Base-by-base conservation (phyloP, 306 rosid species). In the Styphnolobium japonicum region DNA sequence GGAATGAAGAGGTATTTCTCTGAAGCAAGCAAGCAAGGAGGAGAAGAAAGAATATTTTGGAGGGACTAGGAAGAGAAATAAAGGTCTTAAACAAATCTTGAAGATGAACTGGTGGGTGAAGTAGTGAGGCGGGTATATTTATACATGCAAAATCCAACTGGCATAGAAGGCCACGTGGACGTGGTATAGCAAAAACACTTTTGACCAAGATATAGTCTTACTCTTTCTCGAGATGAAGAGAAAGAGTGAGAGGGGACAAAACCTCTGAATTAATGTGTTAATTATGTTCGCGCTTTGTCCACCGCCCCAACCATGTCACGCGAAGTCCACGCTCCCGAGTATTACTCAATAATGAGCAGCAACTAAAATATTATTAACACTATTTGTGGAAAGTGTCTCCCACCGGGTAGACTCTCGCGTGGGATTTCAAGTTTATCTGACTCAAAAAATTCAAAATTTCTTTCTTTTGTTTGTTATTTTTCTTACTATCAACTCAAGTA, bases 271-370 rank as follows among this genome's bases (percentile, higher is more conserved):
- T 52, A 46, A 58, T 72, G 75, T 34, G 64, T 72, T 78, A 79
- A 80, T 73, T 68, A 74, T 11, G 39, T 64, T 85, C 86, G 81
- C 77, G 88, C 73, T 85, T 75, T 64, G 67, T 62, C 82, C 94
- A 89, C 97, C 91, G 90, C 23, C 91, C 88, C 76, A 56, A 53
- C 56, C 73, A 78, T 62, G 34, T 39, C 84, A 82, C 81, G 82
- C 66, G 87, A 79, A 74, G 77, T 58, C 40, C 84, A 82, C 82
- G 86, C 86, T 63, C 82, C 61, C 57, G 29, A 67, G 78, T 78
- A 56, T 42, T 19, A 37, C 74, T 84, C 60, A 85, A 81, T 14
- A 65, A 67, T 21, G 31, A 52, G 48, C 2, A 73, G 43, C 4
- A 10, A 51, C 9, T 64, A 12, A 67, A 58, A n/a, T 11, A 8